Percentiles rank a stretch among this genome's conserved stretches.
Evolutionary conservation across 371 early-diverging fungal species (phyloP).

Genomic region (Basidiobolus meristosporus): DNA sequence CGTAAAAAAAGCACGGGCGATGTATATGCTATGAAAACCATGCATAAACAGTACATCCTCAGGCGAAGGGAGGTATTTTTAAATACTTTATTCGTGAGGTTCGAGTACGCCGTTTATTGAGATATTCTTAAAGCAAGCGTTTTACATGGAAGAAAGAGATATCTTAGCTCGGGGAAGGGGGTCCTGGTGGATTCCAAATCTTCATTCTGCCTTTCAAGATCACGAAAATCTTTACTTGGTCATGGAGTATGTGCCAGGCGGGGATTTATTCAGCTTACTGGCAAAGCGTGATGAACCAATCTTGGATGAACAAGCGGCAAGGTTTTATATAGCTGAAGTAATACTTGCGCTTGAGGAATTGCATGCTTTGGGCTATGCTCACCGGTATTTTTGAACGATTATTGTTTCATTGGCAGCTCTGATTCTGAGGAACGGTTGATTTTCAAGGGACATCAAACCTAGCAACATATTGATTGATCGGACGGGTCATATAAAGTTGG

Average conservation of each 20-base stretch:
- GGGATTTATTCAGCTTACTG: constrained; percentile 86
- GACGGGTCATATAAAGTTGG: constrained; percentile 46
- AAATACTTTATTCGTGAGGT: not conserved
- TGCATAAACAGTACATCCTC: constrained; percentile 71
- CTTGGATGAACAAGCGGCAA: constrained; percentile 75
- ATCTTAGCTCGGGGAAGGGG: constrained; percentile 46
- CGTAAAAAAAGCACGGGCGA: constrained; percentile 37
- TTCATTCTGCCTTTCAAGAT: constrained; percentile 90
- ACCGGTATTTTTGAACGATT: too few species aligned
- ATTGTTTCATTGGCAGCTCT: too few species aligned
- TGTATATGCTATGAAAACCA: constrained; percentile 90
- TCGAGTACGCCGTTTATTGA: too few species aligned
- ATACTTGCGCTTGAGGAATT: constrained; percentile 79
- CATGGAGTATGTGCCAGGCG: constrained; percentile 94
- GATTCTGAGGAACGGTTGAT: too few species aligned
- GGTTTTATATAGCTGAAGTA: constrained; percentile 91
- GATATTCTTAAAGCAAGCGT: constrained; percentile 30
- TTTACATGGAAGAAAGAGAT: constrained; percentile 79
- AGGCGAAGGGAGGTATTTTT: constrained; percentile 50
- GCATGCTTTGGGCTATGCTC: constrained; percentile 86
- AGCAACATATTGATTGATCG: constrained; percentile 7
- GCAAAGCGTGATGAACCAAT: constrained; percentile 24
- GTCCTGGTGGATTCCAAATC: constrained; percentile 55
- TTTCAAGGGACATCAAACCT: constrained; percentile 8
- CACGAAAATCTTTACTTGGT: constrained; percentile 72